A percentile compares a stretch with the other conserved stretches of the same genome.
Evolutionary conservation across 2,329 filamentous ascomycete genomes (phyloP).

Genomic region (Ophiostoma triangulosporum): DNA sequence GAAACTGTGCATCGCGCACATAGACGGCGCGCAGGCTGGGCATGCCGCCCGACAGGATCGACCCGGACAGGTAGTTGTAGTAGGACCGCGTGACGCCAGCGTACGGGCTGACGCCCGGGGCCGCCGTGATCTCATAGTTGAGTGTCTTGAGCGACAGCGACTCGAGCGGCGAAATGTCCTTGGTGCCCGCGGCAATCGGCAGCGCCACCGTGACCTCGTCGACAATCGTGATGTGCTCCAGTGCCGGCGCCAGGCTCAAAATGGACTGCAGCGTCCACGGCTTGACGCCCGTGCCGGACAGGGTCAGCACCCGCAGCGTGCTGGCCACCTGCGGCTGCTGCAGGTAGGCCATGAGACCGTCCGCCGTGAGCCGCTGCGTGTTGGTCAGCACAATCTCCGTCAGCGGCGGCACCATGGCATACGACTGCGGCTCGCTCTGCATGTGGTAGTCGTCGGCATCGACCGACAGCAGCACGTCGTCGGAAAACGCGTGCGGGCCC

Average conservation of each 20-base stretch:
- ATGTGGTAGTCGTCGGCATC: not conserved
- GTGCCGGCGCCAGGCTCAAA: conserved; percentile 40
- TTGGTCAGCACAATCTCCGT: conserved; percentile 61
- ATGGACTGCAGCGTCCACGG: conserved; percentile 47
- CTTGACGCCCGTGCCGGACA: conserved; percentile 59
- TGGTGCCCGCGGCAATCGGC: conserved; percentile 29
- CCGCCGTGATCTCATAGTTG: conserved; percentile 68
- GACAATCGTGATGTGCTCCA: conserved; percentile 44
- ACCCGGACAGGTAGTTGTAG: conserved; percentile 77
- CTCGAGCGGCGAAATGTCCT: conserved; percentile 44
- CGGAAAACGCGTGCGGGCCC: conserved; percentile 39
- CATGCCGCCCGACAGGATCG: conserved; percentile 61
- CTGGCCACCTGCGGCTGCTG: conserved; percentile 43
- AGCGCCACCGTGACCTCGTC: conserved; percentile 37
- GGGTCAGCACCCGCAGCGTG: conserved; percentile 51
- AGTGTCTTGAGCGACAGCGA: conserved; percentile 59
- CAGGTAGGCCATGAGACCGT: conserved; percentile 58
- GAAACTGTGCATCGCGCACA: conserved; percentile 72
- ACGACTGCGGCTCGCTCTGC: conserved; percentile 25
- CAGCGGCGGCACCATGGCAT: conserved; percentile 62
- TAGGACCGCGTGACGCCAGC: conserved; percentile 46
- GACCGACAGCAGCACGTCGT: conserved; percentile 53
- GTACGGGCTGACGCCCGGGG: conserved; percentile 40
- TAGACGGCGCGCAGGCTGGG: conserved; percentile 66
- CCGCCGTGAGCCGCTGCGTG: conserved; percentile 55